phyloP scores from a whole-genome alignment of 2,329 filamentous ascomycete species.

The Arthrocladium fulminans region DNA sequence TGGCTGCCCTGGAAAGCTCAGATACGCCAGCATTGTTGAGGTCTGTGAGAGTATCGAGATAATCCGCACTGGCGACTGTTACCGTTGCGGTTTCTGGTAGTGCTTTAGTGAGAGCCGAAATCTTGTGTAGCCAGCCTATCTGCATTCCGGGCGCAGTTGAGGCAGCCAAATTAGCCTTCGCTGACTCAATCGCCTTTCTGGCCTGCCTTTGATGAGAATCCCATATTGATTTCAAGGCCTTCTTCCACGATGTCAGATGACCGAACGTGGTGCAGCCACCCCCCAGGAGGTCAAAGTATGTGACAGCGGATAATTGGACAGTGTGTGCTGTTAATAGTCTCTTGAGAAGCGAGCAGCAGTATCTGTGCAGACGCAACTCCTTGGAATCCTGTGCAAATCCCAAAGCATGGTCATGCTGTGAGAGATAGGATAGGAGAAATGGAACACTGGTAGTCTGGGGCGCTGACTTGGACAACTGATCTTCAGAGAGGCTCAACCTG shows the following conservation, averaged over 20 bases:
- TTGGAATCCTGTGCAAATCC: constrained; percentile 7
- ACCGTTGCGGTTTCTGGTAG: constrained; percentile 43
- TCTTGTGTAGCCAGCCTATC: constrained; percentile 26
- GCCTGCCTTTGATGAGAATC: constrained; percentile 11
- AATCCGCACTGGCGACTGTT: constrained; percentile 78
- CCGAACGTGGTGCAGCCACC: constrained; percentile 13
- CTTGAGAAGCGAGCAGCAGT: constrained; percentile 56
- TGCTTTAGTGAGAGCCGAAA: constrained; percentile 33
- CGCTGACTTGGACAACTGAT: constrained; percentile 40
- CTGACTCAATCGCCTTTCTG: constrained; percentile 12
- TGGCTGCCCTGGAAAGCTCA: constrained; percentile 55
- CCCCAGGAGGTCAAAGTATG: constrained; percentile 14
- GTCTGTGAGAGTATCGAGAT: constrained; percentile 60
- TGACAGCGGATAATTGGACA: constrained; percentile 8
- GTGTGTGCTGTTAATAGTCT: constrained; percentile 39
- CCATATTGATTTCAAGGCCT: constrained; percentile 14
- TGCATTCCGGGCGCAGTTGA: constrained; percentile 13
- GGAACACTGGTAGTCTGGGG: constrained; percentile 10
- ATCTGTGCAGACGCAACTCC: constrained; percentile 47
- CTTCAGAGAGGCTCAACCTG: constrained; percentile 51
- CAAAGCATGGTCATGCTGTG: not conserved
- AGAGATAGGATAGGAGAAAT: constrained; percentile 18
- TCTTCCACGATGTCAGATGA: constrained; percentile 14
- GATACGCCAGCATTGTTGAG: constrained; percentile 30
- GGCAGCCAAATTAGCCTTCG: constrained; percentile 12